Conservation (phyloP, 2,329 filamentous ascomycete genomes). For the Alternaria panax region DNA sequence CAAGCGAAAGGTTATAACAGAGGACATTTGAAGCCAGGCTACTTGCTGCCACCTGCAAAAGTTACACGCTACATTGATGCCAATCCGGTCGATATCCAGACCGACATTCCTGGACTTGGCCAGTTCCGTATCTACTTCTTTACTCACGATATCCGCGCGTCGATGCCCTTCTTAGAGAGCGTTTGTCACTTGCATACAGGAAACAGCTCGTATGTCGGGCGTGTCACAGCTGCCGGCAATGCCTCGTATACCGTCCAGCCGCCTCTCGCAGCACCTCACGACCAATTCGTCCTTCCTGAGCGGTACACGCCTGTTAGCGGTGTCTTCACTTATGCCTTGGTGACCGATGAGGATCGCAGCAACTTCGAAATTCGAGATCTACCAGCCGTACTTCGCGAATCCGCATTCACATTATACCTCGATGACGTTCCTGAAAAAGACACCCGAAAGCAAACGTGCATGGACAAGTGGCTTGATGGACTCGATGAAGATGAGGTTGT, state of each 20-base stretch:
- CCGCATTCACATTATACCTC: slow-evolving; percentile 75
- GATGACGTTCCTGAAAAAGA: slow-evolving; percentile 68
- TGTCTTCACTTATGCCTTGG: slow-evolving; percentile 69
- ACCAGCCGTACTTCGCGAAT: slow-evolving; percentile 67
- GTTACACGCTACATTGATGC: slow-evolving; percentile 78
- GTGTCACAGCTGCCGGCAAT: slow-evolving; percentile 65
- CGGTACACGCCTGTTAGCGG: slow-evolving; percentile 73
- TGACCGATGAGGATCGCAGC: slow-evolving; percentile 70
- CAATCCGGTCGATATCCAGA: slow-evolving; percentile 78
- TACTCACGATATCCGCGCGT: slow-evolving; percentile 65
- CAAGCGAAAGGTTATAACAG: slow-evolving; percentile 61
- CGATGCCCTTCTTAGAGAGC: slow-evolving; percentile 64
- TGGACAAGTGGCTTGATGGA: slow-evolving; percentile 73
- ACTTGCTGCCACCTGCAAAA: slow-evolving; percentile 69
- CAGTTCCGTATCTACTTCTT: slow-evolving; percentile 81
- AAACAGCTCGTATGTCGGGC: slow-evolving; percentile 63
- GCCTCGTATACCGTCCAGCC: slow-evolving; percentile 69
- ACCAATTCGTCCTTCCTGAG: slow-evolving; percentile 71
- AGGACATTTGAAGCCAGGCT: slow-evolving; percentile 51
- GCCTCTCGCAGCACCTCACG: slow-evolving; percentile 64
- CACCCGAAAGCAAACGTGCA: slow-evolving; percentile 62
- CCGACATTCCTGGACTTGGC: slow-evolving; percentile 78
- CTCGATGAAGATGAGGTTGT: slow-evolving; percentile 65
- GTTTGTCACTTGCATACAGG: slow-evolving; percentile 65
- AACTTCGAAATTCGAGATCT: slow-evolving; percentile 72